Evolutionary conservation across 192 early-diverging fungal genomes (phyloP).

Genomic region (Entrophospora sp.): DNA sequence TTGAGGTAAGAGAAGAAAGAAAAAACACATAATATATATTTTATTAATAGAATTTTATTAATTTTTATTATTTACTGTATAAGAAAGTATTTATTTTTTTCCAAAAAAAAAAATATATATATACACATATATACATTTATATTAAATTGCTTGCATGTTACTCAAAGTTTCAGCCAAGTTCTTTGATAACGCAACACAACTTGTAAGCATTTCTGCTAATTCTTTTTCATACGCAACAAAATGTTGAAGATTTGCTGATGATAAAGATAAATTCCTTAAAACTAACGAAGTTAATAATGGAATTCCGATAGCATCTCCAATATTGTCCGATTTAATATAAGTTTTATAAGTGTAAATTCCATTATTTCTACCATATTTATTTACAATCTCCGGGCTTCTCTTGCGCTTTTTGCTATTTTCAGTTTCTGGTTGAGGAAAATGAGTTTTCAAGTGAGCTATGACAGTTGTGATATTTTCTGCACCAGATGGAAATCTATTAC

Average conservation of each 20-base stretch:
- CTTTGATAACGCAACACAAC: conserved; percentile 22
- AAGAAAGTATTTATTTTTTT: no score
- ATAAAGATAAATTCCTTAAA: conserved; percentile 38
- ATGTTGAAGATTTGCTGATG: conserved; percentile 34
- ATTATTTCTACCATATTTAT: conserved; percentile 24
- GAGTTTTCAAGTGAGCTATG: conserved; percentile 41
- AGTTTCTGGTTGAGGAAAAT: conserved; percentile 39
- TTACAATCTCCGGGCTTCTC: conserved; percentile 20
- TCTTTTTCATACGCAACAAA: conserved; percentile 46
- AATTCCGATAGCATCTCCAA: conserved; percentile 37
- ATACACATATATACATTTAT: no score
- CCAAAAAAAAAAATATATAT: no score
- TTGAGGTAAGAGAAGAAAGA: no score
- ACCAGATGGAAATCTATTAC: conserved; percentile 29
- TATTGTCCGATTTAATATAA: conserved; percentile 28
- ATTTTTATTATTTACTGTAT: no score
- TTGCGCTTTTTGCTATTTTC: conserved; percentile 12
- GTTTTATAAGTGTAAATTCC: conserved; percentile 28
- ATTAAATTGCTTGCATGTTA: conserved; percentile 5
- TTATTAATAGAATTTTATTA: no score
- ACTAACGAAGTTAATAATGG: conserved; percentile 49
- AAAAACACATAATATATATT: no score
- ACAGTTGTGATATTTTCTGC: conserved; percentile 26
- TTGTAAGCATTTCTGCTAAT: conserved; percentile 35
- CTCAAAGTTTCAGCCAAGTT: conserved; percentile 16